Base-by-base conservation (phyloP, 768 basidiomycete species). In the Lactarius trivialis region DNA sequence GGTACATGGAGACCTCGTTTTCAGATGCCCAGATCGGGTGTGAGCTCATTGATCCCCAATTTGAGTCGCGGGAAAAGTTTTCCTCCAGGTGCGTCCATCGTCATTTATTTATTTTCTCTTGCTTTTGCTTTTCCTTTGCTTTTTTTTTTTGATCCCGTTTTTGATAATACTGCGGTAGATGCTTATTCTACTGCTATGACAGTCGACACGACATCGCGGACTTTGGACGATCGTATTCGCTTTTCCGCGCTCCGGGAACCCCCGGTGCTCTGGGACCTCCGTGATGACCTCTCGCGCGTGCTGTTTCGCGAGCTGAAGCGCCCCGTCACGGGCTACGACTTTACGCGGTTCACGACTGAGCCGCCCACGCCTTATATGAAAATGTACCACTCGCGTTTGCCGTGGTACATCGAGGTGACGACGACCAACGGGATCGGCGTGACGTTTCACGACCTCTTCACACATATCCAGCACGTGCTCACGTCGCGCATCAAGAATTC, bases 341-440 rank as follows among this genome's bases (percentile, higher is more conserved):
- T 85, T 65, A 74, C 77, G 14, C 83, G 82, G 49, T 76, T 82
- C 56, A 81, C 80, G 26, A 81, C 81, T 15, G 74, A 75, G 43
- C 85, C 85, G 1, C 76, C 82, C 1, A 73, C 79, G 0, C 68
- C 73, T 6, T 72, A 71, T 60, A 79, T 88, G 75, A 82, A 84
- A 14, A 68, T 88, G 55, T 82, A 77, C 67, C 84, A 85, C 70
- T 72, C 79, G 0, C 73, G 75, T 37, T 72, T 85, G 0, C 86
- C 87, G 0, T 89, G 87, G 87, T 85, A 81, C 71, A 79, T 89
- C 70, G 86, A 88, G 65, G 74, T 86, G 19, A 68, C 69, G 26
- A 71, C 78, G 43, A 65, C 65, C 30, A 76, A 79, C 45, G 76
- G 78, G 2, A 72, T 79, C 26, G 85, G 85, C n/a, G 76, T 87